Evolutionary conservation across 768 basidiomycete genomes (phyloP), one percentile per base, ranked within the genome.

Genomic region (Lentinula raphanica): DNA sequence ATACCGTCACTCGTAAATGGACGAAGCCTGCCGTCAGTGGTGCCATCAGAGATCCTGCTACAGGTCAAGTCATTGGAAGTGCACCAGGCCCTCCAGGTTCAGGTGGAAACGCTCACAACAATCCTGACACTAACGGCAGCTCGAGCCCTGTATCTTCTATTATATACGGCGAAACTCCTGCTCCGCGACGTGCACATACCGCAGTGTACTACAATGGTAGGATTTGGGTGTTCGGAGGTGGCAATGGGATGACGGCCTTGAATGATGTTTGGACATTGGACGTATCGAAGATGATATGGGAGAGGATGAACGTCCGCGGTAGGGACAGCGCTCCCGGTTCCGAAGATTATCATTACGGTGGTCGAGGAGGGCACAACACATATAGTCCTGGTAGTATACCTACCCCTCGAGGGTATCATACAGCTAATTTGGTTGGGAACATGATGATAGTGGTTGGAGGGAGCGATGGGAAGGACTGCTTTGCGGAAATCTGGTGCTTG

Each of bases 151-250:
- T 38, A n/a, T 40, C 54, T 19, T 58, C 60, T 27, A 45, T 11
- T 5, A 60, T 65, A 29, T 45, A 58, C 3, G 62, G 58, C 7
- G 60, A 58, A 60, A 23, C 70, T 42, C 85, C 90, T 0, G 79
- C 83, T 2, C 85, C 88, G 2, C 84, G 95, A 8, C 85, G 95
- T 27, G 94, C 95, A 1, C 95, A 98, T 69, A 91, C 92, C 0
- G 84, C 92, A 0, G 88, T 94, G 13, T 72, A 85, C 21, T 86
- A 92, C 65, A 74, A 76, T 28, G 78, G 79, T 58, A 87, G 82
- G 66, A 79, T 98, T 0, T 92, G 90, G 76, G 72, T 97, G 3
- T 97, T 96, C 65, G 95, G 94, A 7, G 94, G 95, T n/a, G 94
- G 95, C 2, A 95, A 93, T 59, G 95, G 95, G 0, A 76, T 88